Evolutionary conservation across 2,329 filamentous ascomycete species (phyloP), one percentile per base, ranked within the genome.

Genomic region (Blumeriella jaapii): DNA sequence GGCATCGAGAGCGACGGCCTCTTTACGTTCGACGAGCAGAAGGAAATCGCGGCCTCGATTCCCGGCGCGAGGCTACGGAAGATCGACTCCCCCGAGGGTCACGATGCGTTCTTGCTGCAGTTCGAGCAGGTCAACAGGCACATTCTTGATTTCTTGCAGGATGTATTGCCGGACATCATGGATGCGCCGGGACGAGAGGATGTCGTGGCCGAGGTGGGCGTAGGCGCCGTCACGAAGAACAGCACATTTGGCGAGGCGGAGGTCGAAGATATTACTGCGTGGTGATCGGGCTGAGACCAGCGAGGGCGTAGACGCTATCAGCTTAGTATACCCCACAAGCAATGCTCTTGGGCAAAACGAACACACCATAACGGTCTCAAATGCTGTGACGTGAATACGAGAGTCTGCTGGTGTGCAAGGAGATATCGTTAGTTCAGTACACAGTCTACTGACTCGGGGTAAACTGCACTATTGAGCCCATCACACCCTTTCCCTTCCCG

Each of bases 51-150:
- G 0, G 72, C 77, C 22, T 74, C 81, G 40, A 85, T 96, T 43
- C 79, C 78, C 3, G 67, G 89, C 49, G 78, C 83, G 1, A 71
- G 74, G 8, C 63, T 98, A 16, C 78, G 85, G 59, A 84, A 78
- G 29, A 98, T 98, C 40, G 85, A 96, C 52, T 93, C 82, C 41
- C 82, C 85, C 0, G 91, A 98, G 56, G 91, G 91, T 1, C 91
- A 98, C 52, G 91, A 98, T 59, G 91, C 91, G 0, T 98, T 98
- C 59, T 61, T 98, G 52, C 63, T 98, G 36, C 89, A 98, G 59
- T 98, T 98, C 54, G 85, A 95, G 63, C 89, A 96, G 61, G 91
- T 96, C 40, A 98, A 98, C 60, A 69, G 66, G 19, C 84, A 94
- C 55, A 76, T 95, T 31, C 61, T 95, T 12, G 73, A 72, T 2